These are phyloP conservation scores for Fusarium phyllophilum DNA, from an alignment of 2,329 filamentous ascomycete genomes.

Conservation along the genomic window DNA sequence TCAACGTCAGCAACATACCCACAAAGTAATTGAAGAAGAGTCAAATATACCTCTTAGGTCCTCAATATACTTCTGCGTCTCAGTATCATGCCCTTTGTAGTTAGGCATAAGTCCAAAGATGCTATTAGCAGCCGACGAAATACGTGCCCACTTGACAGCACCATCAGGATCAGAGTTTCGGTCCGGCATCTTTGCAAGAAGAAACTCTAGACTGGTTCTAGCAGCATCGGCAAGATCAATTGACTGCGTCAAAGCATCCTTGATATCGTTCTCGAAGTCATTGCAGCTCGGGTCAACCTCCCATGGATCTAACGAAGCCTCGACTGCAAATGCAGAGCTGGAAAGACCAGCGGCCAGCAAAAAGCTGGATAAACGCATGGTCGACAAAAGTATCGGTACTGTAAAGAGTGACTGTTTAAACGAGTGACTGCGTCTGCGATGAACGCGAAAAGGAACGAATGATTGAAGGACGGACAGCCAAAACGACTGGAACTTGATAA, in stretches of 20 bases:
- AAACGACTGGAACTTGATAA: background rate
- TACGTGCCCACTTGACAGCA: background rate
- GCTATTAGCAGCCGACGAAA: background rate
- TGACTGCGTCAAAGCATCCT: background rate
- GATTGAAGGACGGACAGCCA: background rate
- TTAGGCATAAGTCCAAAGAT: background rate
- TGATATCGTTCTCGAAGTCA: slow-evolving; percentile 1
- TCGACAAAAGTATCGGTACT: background rate
- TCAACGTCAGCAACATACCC: background rate
- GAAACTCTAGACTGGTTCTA: background rate
- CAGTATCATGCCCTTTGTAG: background rate
- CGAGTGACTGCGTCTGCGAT: background rate
- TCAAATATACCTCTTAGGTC: background rate
- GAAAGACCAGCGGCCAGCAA: background rate
- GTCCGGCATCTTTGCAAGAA: background rate
- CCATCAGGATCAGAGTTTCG: background rate
- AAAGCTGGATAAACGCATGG: background rate
- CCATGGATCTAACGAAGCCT: slow-evolving; percentile 1
- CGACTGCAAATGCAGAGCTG: background rate
- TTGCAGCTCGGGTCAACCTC: slow-evolving; percentile 4
- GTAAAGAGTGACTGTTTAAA: background rate
- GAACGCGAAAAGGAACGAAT: slow-evolving; percentile 1
- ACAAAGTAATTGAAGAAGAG: too few species aligned
- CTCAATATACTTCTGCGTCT: background rate
- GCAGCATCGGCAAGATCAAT: slow-evolving; percentile 12